A percentile compares a stretch with the other conserved stretches of the same genome.
Evolutionary conservation across 2,329 filamentous ascomycete species (phyloP).

Genomic region (Epicoccum nigrum): DNA sequence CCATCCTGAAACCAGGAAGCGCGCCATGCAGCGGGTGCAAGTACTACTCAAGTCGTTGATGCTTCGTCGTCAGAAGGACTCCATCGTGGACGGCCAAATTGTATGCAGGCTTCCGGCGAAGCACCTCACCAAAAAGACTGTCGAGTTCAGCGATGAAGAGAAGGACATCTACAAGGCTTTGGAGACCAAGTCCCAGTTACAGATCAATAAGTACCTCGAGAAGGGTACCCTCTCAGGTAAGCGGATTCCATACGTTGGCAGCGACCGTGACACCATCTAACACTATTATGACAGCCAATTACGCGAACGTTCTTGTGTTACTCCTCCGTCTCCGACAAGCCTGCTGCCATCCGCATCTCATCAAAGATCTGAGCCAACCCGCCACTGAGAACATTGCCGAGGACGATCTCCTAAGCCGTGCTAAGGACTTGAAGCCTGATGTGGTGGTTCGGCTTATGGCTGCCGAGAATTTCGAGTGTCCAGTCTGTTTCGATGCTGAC

Average conservation of each 20-base stretch:
- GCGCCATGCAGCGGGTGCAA: slow-evolving; percentile 73
- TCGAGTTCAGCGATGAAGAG: slow-evolving; percentile 72
- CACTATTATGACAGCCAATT: slow-evolving; percentile 57
- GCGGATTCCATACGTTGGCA: not conserved
- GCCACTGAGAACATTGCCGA: slow-evolving; percentile 64
- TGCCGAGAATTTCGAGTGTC: slow-evolving; percentile 73
- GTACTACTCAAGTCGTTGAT: slow-evolving; percentile 79
- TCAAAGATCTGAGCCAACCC: slow-evolving; percentile 69
- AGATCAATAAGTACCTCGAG: slow-evolving; percentile 78
- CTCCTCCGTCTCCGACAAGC: slow-evolving; percentile 80
- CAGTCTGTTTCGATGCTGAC: slow-evolving; percentile 79
- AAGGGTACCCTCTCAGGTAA: slow-evolving; percentile 66
- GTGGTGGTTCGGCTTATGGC: slow-evolving; percentile 72
- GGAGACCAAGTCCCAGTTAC: slow-evolving; percentile 69
- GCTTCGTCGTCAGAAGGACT: slow-evolving; percentile 81
- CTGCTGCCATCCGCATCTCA: slow-evolving; percentile 77
- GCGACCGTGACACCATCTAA: slow-evolving; percentile 1
- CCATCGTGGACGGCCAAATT: slow-evolving; percentile 77
- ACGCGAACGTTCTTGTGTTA: slow-evolving; percentile 80
- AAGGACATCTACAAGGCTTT: slow-evolving; percentile 68
- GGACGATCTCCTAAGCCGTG: slow-evolving; percentile 66
- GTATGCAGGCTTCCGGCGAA: slow-evolving; percentile 73
- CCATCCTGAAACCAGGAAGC: slow-evolving; percentile 39
- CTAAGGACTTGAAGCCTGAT: slow-evolving; percentile 62
- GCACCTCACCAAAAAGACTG: slow-evolving; percentile 65